These are phyloP conservation scores for Cryphonectria naterciae DNA, from an alignment of 2,329 filamentous ascomycete genomes.

Conservation along the genomic window DNA sequence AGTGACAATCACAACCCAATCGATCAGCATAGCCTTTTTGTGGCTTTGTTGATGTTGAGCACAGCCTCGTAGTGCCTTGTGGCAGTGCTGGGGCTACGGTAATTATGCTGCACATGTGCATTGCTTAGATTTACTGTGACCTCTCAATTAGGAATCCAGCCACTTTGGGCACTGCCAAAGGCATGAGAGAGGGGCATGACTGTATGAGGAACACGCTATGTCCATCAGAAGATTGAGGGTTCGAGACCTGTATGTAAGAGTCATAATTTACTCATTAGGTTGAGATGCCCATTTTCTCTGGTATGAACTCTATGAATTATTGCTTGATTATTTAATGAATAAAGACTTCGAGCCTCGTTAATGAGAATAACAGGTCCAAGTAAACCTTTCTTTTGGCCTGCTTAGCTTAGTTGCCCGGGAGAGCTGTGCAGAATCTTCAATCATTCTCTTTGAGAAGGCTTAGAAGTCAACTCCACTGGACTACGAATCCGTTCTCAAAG, in stretches of 20 bases:
- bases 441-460: background rate
- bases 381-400: too few relatives aligned
- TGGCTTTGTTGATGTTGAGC: background rate
- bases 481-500: background rate
- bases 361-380: too few relatives aligned
- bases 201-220: background rate
- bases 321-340: too few relatives aligned
- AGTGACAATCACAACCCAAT: background rate
- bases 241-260: too few relatives aligned
- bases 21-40: background rate
- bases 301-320: too few relatives aligned
- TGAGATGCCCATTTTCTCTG: too few relatives aligned
- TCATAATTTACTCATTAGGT: too few relatives aligned
- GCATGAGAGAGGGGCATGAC: background rate
- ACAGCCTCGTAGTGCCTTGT: background rate
- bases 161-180: background rate
- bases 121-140: background rate
- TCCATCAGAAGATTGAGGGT: background rate
- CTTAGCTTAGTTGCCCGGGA: too few relatives aligned
- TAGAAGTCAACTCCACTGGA: background rate
- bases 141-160: background rate
- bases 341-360: too few relatives aligned
- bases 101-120: background rate
- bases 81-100: background rate
- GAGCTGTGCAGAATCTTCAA: too few relatives aligned